These are phyloP conservation scores for Aphanomyces stellatus DNA, from an alignment of 352 stramenopile genomes.

Conservation along the genomic window DNA sequence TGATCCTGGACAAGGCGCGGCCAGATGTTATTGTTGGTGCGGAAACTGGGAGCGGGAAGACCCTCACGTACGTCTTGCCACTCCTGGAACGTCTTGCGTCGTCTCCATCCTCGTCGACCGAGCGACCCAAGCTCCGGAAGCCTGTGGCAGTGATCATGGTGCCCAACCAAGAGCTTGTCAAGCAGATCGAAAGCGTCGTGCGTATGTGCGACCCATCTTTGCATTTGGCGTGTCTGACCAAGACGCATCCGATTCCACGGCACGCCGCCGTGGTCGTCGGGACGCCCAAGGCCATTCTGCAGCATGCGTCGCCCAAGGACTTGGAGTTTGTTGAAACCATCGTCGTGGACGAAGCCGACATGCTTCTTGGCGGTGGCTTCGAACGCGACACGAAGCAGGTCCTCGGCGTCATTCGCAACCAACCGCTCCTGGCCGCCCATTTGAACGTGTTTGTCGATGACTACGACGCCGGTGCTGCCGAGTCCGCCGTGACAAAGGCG, in stretches of 20 bases:
- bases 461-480: slow-evolving; percentile 19
- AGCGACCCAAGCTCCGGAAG: too few relatives aligned
- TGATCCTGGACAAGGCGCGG: slow-evolving; percentile 27
- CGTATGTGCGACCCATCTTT: slow-evolving; percentile 34
- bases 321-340: slow-evolving; percentile 66
- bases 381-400: slow-evolving; percentile 77
- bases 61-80: slow-evolving; percentile 91
- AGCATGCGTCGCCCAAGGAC: slow-evolving; percentile 44
- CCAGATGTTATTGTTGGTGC: slow-evolving; percentile 88
- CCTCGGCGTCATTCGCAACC: slow-evolving; percentile 68
- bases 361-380: slow-evolving; percentile 64
- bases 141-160: slow-evolving; percentile 71
- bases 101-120: slow-evolving; percentile 21
- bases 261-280: slow-evolving; percentile 48
- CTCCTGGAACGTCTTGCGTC: slow-evolving; percentile 56
- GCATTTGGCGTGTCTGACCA: slow-evolving; percentile 47
- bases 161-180: slow-evolving; percentile 80
- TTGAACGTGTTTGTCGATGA: slow-evolving; percentile 30
- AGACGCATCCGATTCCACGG: slow-evolving; percentile 30
- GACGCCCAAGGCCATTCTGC: slow-evolving; percentile 50
- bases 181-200: slow-evolving; percentile 51
- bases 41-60: slow-evolving; percentile 95
- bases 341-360: slow-evolving; percentile 76
- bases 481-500: slow-evolving; percentile 26
- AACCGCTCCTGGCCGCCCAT: slow-evolving; percentile 37